Base-by-base conservation (phyloP, 441 rosid species). In the Kokia cookei region DNA sequence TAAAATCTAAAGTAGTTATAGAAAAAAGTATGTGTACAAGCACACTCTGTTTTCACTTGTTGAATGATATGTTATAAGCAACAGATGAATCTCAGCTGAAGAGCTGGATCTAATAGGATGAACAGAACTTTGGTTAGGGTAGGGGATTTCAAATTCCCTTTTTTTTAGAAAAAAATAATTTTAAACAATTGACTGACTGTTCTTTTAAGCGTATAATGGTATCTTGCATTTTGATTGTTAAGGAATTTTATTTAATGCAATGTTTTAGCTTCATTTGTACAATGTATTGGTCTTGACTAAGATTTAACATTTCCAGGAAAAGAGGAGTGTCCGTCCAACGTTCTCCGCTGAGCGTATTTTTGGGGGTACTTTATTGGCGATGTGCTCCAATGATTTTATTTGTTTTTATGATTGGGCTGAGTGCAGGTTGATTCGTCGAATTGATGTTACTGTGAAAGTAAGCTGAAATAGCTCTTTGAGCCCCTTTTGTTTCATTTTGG, bases 351-450 rank as follows among this genome's bases (percentile, higher is more conserved):
- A 96, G 84, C 98, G 62, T 60, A 90, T 96, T 77, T 90, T 69
- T 78, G 99, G 99, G 59, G 98, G 99, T 68, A 86, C 91, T 70
- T 83, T 96, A 72, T 80, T 96, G 82, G 97, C 98, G 26, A 96
- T 96, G 98, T 91, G 99, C 87, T 89, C 98, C 72, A 96, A 88
- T 81, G 99, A 93, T 83, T 96, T 96, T 80, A 93, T 93, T 80
- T 96, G 99, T 79, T 96, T 96, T 79, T 96, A 92, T 85, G 97
- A 93, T 82, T 96, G 99, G 99, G 90, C 89, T 78, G 98, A 96
- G 69, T 96, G 99, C 89, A 89, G 98, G 85, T 82, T 96, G 86
- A 89, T 96, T 76, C 87, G 98, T 76, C 89, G 98, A 60, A 93
- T 96, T 82, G 99, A 96, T 85, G 99, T 96, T 57, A 87, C 82